Base-by-base conservation (phyloP, 805 yeast genomes). In the Metschnikowia cerradonensis region DNA sequence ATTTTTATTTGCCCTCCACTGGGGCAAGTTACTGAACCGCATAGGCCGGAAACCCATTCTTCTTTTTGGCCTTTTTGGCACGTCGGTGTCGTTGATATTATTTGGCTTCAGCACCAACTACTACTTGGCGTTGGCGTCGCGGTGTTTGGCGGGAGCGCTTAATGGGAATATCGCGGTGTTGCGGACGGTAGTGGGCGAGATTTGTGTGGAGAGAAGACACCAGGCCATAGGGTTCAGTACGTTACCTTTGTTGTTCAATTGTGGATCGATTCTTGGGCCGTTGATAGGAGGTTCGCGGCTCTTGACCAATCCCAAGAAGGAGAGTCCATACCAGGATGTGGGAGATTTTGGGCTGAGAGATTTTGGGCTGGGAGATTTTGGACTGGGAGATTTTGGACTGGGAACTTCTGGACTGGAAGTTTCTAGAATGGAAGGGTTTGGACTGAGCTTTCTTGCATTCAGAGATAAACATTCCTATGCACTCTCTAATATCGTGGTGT, bases 161-260 rank as follows among this genome's bases (percentile, higher is more conserved):
- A 83, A 83, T 60, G 89, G 88, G 6, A 83, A 83, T 60, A 79
- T 82, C 7, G 82, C 84, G 0, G 86, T 83, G n/a, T 60, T 83
- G 32, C 67, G 88, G 61, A 83, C 88, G 0, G 66, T 75, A 45
- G 70, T 83, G 41, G 88, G 87, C 2, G 89, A 83, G 60, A 64
- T 81, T 14, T 84, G 85, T 3, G 64, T 67, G 5, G 79, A 82
- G 50, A 70, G 80, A 47, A 68, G 71, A 34, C 87, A 83, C 60
- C 86, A 83, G 61, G 84, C 86, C 8, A 49, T 81, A 7, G 87
- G 87, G 1, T 82, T 83, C 58, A 75, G 83, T 39, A 77, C 81
- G 2, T 70, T 83, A 65, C 88, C 89, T 0, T 63, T 83, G 35
- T 65, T 83, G 13, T 84, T 81, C 77, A 83, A 83, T 59, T 56